Base-by-base conservation (phyloP, 305 asterid genomes). In the Solanum chacoense region DNA sequence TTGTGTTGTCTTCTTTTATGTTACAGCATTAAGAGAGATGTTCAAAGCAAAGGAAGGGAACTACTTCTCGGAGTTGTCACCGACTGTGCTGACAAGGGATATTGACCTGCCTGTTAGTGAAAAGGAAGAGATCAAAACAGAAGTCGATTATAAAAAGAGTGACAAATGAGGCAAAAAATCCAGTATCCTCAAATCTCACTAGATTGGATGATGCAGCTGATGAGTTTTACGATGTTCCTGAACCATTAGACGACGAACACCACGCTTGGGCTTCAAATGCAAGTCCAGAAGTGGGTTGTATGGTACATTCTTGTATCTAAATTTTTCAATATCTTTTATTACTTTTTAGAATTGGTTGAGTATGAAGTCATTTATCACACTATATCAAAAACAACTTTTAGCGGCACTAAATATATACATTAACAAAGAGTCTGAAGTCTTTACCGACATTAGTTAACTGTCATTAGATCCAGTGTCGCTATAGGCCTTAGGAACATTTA, bases 161-260 rank as follows among this genome's bases (percentile, higher is more conserved):
- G 35, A 90, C 65, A 50, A 89, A 87, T 59, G 92, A 90, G 32
- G 92, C 91, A 74, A 89, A 91, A 5, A 86, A 38, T 88, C 91
- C 96, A 4, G 92, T 88, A 16, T 86, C 93, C 75, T 92, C 98
- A n/a, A 91, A 93, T 89, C 95, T 96, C 76, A 81, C 83, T 20
- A 97, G 94, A 78, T 89, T 94, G 88, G 93, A 93, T 79, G 98
- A 96, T 87, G 94, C 94, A 20, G 91, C 90, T 26, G 98, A 96
- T 93, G 99, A 97, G 89, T 97, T 96, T 90, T 96, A 92, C 14
- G 98, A 96, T 90, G 97, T 96, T 87, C 97, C 96, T 7, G 98
- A 95, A 90, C 95, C 95, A 28, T 93, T 93, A 3, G 94, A 93
- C 12, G 94, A 93, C 31, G 97, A 95, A 50, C 77, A 73, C 10